Evolutionary conservation across 2,329 filamentous ascomycete species (phyloP).

Genomic region (Sarocladium oryzae): DNA sequence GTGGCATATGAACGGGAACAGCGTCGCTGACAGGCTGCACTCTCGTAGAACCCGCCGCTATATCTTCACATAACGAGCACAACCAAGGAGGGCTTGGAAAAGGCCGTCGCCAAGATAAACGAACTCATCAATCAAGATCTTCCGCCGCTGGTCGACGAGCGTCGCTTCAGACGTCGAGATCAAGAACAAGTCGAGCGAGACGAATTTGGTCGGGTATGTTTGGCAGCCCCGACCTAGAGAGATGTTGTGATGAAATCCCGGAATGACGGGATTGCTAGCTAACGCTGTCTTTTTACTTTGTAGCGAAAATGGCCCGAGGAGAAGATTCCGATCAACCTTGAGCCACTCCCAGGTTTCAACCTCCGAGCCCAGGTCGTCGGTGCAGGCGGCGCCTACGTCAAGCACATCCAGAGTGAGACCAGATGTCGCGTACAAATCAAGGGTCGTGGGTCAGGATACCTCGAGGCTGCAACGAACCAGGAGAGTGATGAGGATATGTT

Average conservation of each 20-base stretch:
- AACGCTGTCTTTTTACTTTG: too few species aligned
- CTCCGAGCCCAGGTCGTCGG: slow-evolving; percentile 93
- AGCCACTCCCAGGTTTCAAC: slow-evolving; percentile 91
- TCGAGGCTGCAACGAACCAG: slow-evolving; percentile 77
- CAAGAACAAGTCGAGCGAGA: slow-evolving; percentile 79
- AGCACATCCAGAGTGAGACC: slow-evolving; percentile 95
- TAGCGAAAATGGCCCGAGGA: slow-evolving; percentile 99
- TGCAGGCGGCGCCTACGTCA: slow-evolving; percentile 89
- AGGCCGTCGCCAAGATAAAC: slow-evolving; percentile 80
- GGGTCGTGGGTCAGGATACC: slow-evolving; percentile 87
- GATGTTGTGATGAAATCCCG: not conserved
- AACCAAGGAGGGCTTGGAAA: slow-evolving; percentile 82
- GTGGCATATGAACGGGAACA: too few species aligned
- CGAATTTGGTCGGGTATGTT: slow-evolving; percentile 78
- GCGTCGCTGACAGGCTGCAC: slow-evolving; percentile 8
- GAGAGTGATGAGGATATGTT: slow-evolving; percentile 98
- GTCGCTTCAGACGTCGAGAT: slow-evolving; percentile 80
- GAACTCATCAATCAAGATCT: slow-evolving; percentile 95
- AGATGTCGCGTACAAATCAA: slow-evolving; percentile 97
- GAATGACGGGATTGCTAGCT: too few species aligned
- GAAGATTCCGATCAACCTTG: slow-evolving; percentile 83
- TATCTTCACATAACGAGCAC: slow-evolving; percentile 95
- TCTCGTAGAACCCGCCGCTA: slow-evolving; percentile 75
- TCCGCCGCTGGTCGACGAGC: slow-evolving; percentile 89
- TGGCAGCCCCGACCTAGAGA: slow-evolving; percentile 12